Evolutionary conservation across 208 protist genomes (phyloP).

Genomic region (Leptomonas pyrrhocoris): DNA sequence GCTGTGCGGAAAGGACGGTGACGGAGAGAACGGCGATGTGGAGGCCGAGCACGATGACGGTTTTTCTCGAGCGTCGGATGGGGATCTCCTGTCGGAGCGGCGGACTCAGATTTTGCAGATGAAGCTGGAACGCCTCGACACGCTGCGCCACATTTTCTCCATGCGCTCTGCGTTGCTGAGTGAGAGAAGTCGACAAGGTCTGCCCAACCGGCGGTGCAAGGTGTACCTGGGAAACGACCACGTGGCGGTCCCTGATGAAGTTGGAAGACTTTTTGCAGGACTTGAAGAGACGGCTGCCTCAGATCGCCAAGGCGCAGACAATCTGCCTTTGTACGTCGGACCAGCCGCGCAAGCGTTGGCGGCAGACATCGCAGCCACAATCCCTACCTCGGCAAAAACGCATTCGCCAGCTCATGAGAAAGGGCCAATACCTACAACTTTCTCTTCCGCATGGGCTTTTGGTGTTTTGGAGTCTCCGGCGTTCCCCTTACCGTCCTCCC

Average conservation of each 20-base stretch:
- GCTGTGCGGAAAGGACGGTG: background rate
- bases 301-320: background rate
- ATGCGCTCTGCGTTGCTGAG: background rate
- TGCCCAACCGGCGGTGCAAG: too few species aligned
- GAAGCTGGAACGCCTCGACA: background rate
- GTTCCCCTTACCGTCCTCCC: conserved; percentile 9
- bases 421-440: background rate
- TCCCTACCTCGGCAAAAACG: background rate
- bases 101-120: background rate
- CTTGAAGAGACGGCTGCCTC: background rate
- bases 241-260: background rate
- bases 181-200: background rate
- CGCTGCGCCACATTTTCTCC: conserved; percentile 3
- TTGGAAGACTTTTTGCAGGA: background rate
- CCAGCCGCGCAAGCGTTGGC: conserved; percentile 28
- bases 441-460: conserved; percentile 10
- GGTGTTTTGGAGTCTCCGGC: conserved; percentile 30
- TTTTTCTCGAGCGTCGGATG: background rate
- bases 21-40: background rate
- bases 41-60: background rate
- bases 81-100: background rate
- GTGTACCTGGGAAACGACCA: background rate
- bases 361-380: conserved; percentile 27
- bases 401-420: background rate
- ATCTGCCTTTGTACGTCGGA: background rate